These are phyloP conservation scores for Eutrema heterophyllum DNA, from an alignment of 345 rosid species.

Conservation along the genomic window DNA sequence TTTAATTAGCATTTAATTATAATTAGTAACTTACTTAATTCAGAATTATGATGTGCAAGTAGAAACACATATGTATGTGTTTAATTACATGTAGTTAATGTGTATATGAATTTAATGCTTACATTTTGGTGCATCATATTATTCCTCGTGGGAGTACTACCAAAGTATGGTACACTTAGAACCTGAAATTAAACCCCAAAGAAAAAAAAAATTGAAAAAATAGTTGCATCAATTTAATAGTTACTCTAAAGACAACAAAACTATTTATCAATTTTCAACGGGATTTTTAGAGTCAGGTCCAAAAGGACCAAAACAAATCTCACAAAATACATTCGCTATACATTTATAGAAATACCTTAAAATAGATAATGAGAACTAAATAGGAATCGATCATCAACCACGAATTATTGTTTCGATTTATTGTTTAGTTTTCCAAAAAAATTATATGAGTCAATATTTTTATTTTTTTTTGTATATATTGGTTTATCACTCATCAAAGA, in stretches of 20 bases:
- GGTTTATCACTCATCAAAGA: too few relatives aligned
- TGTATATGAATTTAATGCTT: constrained; percentile 36
- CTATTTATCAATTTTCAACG: background rate
- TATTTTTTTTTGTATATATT: too few relatives aligned
- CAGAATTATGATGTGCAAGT: background rate
- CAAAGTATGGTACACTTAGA: constrained; percentile 88
- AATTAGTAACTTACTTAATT: background rate
- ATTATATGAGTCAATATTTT: too few relatives aligned
- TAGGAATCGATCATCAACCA: background rate
- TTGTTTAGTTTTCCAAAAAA: too few relatives aligned
- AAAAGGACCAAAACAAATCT: background rate
- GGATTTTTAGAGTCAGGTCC: background rate
- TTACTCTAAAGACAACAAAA: background rate
- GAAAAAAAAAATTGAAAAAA: background rate
- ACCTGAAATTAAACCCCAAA: constrained; percentile 41
- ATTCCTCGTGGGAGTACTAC: constrained; percentile 39
- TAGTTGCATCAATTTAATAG: too few relatives aligned
- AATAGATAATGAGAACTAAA: background rate
- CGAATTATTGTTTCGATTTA: background rate
- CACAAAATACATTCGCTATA: background rate
- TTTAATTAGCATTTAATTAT: background rate
- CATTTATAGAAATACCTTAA: background rate
- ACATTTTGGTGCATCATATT: constrained; percentile 59
- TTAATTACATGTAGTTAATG: background rate
- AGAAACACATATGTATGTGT: background rate